Percentiles rank a stretch among this genome's conserved stretches.
These are phyloP conservation scores for Dryas alaskensis DNA, from an alignment of 306 rosid species.

Conservation along the genomic window DNA sequence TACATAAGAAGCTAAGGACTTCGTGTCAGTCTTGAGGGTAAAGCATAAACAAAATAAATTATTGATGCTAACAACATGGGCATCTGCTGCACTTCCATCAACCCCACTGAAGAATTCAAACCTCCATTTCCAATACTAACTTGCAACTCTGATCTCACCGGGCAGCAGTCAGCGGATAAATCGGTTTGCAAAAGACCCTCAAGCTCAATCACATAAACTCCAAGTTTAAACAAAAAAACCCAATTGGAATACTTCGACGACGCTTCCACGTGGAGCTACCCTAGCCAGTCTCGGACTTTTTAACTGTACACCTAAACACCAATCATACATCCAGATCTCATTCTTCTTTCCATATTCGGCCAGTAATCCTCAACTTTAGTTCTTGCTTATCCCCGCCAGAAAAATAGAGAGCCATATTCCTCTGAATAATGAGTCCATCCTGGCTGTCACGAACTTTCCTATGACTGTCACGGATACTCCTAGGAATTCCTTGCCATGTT, in stretches of 20 bases:
- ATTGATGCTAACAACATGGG: not conserved
- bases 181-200: slow-evolving; percentile 4
- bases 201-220: slow-evolving; percentile 13
- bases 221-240: slow-evolving; percentile 3
- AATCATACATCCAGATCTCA: slow-evolving; percentile 42
- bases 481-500: slow-evolving; percentile 89
- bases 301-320: slow-evolving; percentile 43
- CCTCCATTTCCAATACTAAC: not conserved
- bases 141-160: not conserved
- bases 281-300: slow-evolving; percentile 20
- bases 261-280: slow-evolving; percentile 8
- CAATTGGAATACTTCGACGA: not conserved
- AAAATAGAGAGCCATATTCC: slow-evolving; percentile 78
- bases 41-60: not conserved
- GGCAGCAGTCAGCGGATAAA: slow-evolving; percentile 10
- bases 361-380: slow-evolving; percentile 78
- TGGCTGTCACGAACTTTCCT: slow-evolving; percentile 88
- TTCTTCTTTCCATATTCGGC: slow-evolving; percentile 98
- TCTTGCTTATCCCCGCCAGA: slow-evolving; percentile 83
- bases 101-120: slow-evolving; percentile 5
- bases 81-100: slow-evolving; percentile 3
- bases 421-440: slow-evolving; percentile 92
- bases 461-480: slow-evolving; percentile 89
- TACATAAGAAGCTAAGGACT: slow-evolving; percentile 8
- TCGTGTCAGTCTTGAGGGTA: not conserved